Percentiles rank a stretch among this genome's conserved stretches.
These are phyloP conservation scores for Buxus sempervirens DNA, from an alignment of 164 flowering plant genomes.

Conservation along the genomic window DNA sequence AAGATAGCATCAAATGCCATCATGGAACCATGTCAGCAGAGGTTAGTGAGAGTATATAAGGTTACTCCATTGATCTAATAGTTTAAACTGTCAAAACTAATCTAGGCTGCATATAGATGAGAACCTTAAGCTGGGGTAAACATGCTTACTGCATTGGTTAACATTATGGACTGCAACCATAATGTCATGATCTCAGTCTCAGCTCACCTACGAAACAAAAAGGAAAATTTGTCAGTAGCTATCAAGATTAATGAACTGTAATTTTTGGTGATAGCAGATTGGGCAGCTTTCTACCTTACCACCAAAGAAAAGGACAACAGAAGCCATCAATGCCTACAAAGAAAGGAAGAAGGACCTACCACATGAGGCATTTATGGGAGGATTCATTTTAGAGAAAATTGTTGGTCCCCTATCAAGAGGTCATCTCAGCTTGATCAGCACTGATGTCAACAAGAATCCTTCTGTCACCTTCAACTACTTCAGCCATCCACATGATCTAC, in stretches of 20 bases:
- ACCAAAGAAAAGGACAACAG: constrained; percentile 51
- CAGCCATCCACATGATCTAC: constrained; percentile 61
- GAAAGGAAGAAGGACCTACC: constrained; percentile 44
- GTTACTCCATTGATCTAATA: not conserved
- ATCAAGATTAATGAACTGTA: no score
- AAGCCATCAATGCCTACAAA: constrained; percentile 38
- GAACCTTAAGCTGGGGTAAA: no score
- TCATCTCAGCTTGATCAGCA: constrained; percentile 47
- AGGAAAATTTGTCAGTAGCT: no score
- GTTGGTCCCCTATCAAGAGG: constrained; percentile 67
- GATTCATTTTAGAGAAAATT: constrained; percentile 78
- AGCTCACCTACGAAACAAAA: no score
- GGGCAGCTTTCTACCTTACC: constrained; percentile 85
- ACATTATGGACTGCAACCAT: no score
- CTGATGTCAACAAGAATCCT: constrained; percentile 69
- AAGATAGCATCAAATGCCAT: constrained; percentile 64
- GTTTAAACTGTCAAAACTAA: no score
- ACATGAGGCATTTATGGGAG: constrained; percentile 70
- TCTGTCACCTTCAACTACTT: constrained; percentile 90
- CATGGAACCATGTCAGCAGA: constrained; percentile 91
- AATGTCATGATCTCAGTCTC: no score
- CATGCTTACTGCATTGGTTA: no score
- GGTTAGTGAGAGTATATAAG: constrained; percentile 35
- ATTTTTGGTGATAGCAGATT: constrained; percentile 34
- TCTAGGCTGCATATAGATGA: no score